Percentiles rank a stretch among this genome's conserved stretches.
phyloP scores from a whole-genome alignment of 768 basidiomycete genomes.

The Tephrocybe sp. region DNA sequence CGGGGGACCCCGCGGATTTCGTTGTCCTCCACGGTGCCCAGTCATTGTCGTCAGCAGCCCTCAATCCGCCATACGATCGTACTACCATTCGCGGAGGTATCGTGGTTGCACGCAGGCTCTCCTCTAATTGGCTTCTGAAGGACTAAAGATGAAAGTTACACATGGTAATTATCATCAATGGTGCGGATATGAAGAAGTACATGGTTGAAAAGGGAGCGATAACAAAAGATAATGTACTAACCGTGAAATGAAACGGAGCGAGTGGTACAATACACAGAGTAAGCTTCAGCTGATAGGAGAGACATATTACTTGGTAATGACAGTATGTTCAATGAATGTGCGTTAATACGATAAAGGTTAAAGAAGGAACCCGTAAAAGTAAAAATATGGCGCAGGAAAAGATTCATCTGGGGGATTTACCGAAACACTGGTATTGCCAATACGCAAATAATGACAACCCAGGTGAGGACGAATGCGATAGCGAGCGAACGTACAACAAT shows the following conservation, averaged over 20 bases:
- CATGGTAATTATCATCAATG: neutral
- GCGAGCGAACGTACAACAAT: conserved; percentile 63
- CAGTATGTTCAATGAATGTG: conserved; percentile 5
- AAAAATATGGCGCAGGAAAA: neutral
- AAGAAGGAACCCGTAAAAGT: neutral
- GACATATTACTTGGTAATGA: conserved; percentile 8
- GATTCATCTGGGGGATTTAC: neutral
- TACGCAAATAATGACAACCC: conserved; percentile 36
- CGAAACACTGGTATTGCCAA: conserved; percentile 26
- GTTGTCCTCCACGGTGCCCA: conserved; percentile 52
- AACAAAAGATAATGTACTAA: too few species aligned
- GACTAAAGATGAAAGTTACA: neutral
- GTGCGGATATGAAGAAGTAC: too few species aligned
- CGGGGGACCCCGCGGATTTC: conserved; percentile 52
- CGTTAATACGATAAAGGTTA: neutral
- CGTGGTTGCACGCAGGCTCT: conserved; percentile 38
- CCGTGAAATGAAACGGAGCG: neutral
- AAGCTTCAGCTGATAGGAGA: neutral
- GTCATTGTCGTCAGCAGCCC: conserved; percentile 42
- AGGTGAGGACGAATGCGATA: conserved; percentile 43
- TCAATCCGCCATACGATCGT: conserved; percentile 47
- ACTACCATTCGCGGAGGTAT: conserved; percentile 47
- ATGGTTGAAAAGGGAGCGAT: too few species aligned
- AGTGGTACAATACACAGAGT: conserved; percentile 2
- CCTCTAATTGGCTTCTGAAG: conserved; percentile 30